Conservation (phyloP, 2,329 filamentous ascomycete genomes). For the Fusarium gaditjirri region DNA sequence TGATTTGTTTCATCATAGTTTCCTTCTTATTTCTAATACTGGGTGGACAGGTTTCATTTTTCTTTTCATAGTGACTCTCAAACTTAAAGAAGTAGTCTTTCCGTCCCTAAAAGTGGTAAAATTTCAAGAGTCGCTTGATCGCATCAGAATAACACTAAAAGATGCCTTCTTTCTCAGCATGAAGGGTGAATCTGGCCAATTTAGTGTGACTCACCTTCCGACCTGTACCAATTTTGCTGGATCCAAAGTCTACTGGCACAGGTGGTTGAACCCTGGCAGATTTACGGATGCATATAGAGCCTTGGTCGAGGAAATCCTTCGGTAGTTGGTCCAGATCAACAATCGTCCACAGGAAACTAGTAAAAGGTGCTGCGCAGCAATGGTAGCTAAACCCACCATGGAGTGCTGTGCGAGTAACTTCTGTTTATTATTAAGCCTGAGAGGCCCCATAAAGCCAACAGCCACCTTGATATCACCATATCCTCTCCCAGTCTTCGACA, state of each 20-base stretch:
- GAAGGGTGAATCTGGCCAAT: background rate
- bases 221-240: background rate
- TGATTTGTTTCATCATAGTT: background rate
- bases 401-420: background rate
- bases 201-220: background rate
- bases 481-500: background rate
- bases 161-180: background rate
- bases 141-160: background rate
- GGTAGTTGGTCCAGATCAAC: background rate
- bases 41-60: background rate
- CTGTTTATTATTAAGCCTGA: rapidly evolving
- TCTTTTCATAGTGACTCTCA: background rate
- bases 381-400: background rate
- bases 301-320: background rate
- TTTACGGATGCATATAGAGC: background rate
- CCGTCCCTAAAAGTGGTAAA: background rate
- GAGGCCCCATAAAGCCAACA: background rate
- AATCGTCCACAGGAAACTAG: background rate
- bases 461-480: background rate
- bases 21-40: background rate
- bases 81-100: background rate
- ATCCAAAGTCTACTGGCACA: background rate
- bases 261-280: background rate
- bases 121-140: background rate
- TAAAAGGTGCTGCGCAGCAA: background rate